These are phyloP conservation scores for Umbellularia californica DNA, from an alignment of 164 flowering plant genomes.

Conservation along the genomic window DNA sequence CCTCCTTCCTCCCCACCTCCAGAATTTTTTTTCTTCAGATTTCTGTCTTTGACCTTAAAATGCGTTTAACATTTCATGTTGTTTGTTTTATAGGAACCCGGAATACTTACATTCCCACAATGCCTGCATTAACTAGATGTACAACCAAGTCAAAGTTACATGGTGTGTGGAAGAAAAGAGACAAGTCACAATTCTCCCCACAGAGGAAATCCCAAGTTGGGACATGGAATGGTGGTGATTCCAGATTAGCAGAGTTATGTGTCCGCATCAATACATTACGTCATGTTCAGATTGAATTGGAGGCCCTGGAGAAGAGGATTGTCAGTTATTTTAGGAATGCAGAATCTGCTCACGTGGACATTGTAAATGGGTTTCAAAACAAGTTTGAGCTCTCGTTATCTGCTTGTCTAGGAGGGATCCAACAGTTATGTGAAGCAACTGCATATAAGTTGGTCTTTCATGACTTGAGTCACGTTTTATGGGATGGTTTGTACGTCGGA, in stretches of 20 bases:
- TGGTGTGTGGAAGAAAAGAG: conserved; percentile 78
- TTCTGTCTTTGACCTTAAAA: conserved; percentile 1
- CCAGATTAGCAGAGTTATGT: conserved; percentile 62
- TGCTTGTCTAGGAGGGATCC: conserved; percentile 69
- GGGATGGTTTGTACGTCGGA: conserved; percentile 78
- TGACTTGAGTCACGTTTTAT: conserved; percentile 59
- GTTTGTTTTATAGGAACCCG: conserved; percentile 57
- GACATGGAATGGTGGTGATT: conserved; percentile 34
- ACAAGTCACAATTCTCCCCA: conserved; percentile 35
- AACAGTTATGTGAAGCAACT: conserved; percentile 60
- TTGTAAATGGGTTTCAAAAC: conserved; percentile 35
- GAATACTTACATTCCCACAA: conserved; percentile 64
- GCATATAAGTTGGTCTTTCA: conserved; percentile 71
- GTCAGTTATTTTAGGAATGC: conserved; percentile 35
- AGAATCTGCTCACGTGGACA: conserved; percentile 33
- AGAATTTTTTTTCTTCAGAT: neutral
- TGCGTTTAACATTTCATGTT: conserved; percentile 1
- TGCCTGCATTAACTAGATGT: conserved; percentile 97
- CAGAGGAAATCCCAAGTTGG: conserved; percentile 60
- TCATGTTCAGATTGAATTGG: conserved; percentile 51
- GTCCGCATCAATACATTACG: conserved; percentile 75
- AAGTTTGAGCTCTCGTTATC: conserved; percentile 55
- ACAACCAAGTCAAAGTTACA: conserved; percentile 62
- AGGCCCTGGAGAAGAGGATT: conserved; percentile 47
- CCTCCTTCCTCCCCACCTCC: neutral